Evolutionary conservation across 2,329 filamentous ascomycete species (phyloP), one percentile per base, ranked within the genome.

Genomic region (Venturia nashicola): DNA sequence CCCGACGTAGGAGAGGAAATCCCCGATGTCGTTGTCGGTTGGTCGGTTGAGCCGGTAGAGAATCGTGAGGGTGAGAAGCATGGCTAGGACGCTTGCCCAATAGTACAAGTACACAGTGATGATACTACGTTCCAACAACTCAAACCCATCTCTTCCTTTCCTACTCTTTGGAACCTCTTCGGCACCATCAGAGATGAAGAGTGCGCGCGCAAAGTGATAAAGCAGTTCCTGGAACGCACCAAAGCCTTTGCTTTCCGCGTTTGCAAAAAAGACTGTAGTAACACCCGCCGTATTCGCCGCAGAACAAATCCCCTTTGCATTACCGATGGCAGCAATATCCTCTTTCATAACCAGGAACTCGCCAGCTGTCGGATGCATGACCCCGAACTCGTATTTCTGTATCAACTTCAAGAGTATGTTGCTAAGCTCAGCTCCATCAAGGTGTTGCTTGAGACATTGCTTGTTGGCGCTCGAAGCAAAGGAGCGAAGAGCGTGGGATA

Each of bases 91-190:
- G 14, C 27, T 36, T 12, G 59, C 27, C 59, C 59, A 61, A 39
- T 43, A 61, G 42, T 61, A 61, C 39, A 61, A n/a, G n/a, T 61
- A 61, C 23, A 61, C 59, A 34, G 59, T 61, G 12, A 61, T 39
- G 36, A 61, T 61, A 14, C 39, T 43, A 6, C 36, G 32, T 23
- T 43, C 39, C 34, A 61, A 39, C 39, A 61, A 34, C n/a, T 12
- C 32, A 36, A 57, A 57, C 5, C 51, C 51, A n/a, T 61, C 59
- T 27, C n/a, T 43, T 32, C 20, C 39, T 6, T 61, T 43, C 27
- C 4, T 16, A 42, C 23, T 20, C 23, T 42, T 42, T 32, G 59
- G 59, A 42, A 61, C 27, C 12, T 61, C 59, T 34, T 61, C 59
- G 14, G 39, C 59, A 3, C 42, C 59, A 39, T 43, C 42, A 16